A percentile compares a stretch with the other conserved stretches of the same genome.
phyloP scores from a whole-genome alignment of 805 yeast species.

The Saturnispora saitoi region DNA sequence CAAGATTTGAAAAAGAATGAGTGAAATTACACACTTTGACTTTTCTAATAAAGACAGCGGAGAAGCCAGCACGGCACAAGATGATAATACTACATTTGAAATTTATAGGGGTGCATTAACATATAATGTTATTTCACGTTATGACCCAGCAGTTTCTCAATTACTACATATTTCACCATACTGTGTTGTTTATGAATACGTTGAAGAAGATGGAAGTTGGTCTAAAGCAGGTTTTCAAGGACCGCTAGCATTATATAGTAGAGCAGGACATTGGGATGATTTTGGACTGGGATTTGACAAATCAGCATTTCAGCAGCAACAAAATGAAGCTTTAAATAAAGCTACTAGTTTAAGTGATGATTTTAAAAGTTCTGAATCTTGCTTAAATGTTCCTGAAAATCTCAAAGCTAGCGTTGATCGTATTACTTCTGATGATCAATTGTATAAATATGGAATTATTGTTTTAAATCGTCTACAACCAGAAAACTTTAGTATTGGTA shows the following conservation, averaged over 20 bases:
- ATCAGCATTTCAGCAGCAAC: background rate
- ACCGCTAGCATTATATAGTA: slow-evolving; percentile 50
- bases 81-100: slow-evolving; percentile 44
- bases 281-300: slow-evolving; percentile 6
- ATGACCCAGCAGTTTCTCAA: slow-evolving; percentile 65
- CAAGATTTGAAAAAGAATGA: background rate
- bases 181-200: slow-evolving; percentile 61
- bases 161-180: slow-evolving; percentile 62
- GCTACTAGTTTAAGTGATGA: background rate
- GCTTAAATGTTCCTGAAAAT: slow-evolving; percentile 3
- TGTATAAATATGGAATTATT: slow-evolving; percentile 58
- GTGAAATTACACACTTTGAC: slow-evolving; percentile 2
- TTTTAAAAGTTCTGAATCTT: slow-evolving; percentile 2
- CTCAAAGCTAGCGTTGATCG: slow-evolving; percentile 15
- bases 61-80: slow-evolving; percentile 20
- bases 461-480: slow-evolving; percentile 61
- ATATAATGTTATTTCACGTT: slow-evolving; percentile 67
- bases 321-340: background rate
- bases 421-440: slow-evolving; percentile 31
- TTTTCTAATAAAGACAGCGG: background rate
- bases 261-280: slow-evolving; percentile 15
- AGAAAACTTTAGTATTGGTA: slow-evolving; percentile 63
- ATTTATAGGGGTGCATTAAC: slow-evolving; percentile 62
- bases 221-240: slow-evolving; percentile 63
- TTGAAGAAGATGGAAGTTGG: slow-evolving; percentile 50